Evolutionary conservation across 768 basidiomycete genomes (phyloP).

Genomic region (Russula olivacea): DNA sequence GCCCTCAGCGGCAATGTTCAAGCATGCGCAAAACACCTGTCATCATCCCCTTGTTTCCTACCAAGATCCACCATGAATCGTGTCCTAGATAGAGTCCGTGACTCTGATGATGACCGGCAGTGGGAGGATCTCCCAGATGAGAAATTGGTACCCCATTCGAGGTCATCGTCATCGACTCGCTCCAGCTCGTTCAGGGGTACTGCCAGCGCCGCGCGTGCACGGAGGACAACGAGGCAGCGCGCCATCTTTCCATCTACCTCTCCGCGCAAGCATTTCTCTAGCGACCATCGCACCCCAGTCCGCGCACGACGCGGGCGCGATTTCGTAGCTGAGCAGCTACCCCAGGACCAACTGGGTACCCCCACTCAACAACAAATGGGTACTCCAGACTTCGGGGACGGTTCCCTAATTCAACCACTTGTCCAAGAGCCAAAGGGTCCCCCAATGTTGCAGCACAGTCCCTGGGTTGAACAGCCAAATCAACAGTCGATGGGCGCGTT

Average conservation of each 20-base stretch:
- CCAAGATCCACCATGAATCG: constrained; percentile 9
- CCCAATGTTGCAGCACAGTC: background rate
- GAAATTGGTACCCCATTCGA: background rate
- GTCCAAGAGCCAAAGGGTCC: background rate
- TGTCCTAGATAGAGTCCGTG: background rate
- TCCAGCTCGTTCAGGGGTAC: constrained; percentile 3
- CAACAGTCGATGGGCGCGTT: background rate
- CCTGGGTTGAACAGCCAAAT: background rate
- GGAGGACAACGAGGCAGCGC: constrained; percentile 5
- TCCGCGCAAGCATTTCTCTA: background rate
- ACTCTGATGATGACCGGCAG: constrained; percentile 1
- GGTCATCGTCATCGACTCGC: background rate
- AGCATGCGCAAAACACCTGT: background rate
- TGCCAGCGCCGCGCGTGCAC: background rate
- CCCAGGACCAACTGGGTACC: background rate
- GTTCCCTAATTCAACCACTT: background rate
- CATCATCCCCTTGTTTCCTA: background rate
- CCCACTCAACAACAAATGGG: no score
- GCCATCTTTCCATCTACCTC: background rate
- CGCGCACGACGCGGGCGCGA: constrained; percentile 6
- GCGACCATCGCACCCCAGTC: background rate
- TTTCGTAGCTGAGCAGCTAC: background rate
- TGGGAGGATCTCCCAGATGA: constrained; percentile 17
- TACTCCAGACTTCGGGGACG: background rate
- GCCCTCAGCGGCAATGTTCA: no score